A percentile compares a stretch with the other conserved stretches of the same genome.
These are phyloP conservation scores for Venturia oleaginea DNA, from an alignment of 2,329 filamentous ascomycete species.

Conservation along the genomic window DNA sequence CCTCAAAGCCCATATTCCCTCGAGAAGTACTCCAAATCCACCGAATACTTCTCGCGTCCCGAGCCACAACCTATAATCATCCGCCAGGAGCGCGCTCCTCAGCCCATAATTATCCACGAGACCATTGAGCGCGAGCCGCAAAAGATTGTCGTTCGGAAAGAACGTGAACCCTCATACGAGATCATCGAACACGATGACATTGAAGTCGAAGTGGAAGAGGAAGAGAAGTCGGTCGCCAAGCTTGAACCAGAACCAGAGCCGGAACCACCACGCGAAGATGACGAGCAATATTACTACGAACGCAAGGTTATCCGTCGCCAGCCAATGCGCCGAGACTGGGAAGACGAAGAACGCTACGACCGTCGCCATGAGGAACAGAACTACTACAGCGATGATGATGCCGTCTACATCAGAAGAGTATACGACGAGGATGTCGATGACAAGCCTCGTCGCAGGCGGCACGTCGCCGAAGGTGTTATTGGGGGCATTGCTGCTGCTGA, in stretches of 20 bases:
- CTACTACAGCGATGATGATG: constrained; percentile 52
- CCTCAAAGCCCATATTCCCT: constrained; percentile 34
- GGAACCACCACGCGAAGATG: constrained; percentile 37
- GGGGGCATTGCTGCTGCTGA: constrained; percentile 53
- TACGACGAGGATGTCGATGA: constrained; percentile 29
- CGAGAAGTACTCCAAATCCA: constrained; percentile 43
- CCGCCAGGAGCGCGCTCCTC: constrained; percentile 38
- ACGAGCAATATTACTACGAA: constrained; percentile 55
- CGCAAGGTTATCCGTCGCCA: constrained; percentile 40
- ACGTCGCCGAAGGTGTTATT: constrained; percentile 54
- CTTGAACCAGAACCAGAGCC: constrained; percentile 20
- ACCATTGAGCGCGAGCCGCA: constrained; percentile 35
- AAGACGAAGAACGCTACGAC: constrained; percentile 27
- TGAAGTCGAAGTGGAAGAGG: constrained; percentile 13
- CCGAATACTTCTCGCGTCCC: constrained; percentile 43
- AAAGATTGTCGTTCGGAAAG: constrained; percentile 37
- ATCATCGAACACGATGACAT: constrained; percentile 50
- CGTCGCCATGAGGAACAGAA: constrained; percentile 33
- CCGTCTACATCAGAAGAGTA: constrained; percentile 50
- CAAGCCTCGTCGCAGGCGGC: constrained; percentile 44
- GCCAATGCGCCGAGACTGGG: constrained; percentile 28
- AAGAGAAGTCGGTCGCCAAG: background rate
- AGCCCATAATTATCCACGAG: constrained; percentile 45
- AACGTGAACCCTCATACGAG: constrained; percentile 50
- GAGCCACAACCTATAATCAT: constrained; percentile 43